Evolutionary conservation across 148 eudicot species (phyloP).

Genomic region (Rhododendron ovatum): DNA sequence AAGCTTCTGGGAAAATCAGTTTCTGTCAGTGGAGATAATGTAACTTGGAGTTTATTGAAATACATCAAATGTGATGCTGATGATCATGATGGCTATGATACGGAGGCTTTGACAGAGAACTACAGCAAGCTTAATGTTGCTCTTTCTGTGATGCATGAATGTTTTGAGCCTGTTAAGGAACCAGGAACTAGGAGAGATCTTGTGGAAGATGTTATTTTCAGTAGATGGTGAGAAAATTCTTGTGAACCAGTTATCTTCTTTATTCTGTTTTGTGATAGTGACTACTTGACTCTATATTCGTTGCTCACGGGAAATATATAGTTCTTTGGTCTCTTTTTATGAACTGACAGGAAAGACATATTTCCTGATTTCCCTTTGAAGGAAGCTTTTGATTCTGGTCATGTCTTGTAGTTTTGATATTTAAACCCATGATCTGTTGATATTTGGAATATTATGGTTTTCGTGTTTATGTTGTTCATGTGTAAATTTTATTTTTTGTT

Average conservation of each 20-base stretch:
- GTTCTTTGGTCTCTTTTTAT: not conserved
- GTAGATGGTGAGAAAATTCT: conserved; percentile 43
- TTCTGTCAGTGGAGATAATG: conserved; percentile 48
- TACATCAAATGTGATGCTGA: conserved; percentile 23
- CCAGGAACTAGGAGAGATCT: conserved; percentile 63
- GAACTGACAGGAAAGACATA: not conserved
- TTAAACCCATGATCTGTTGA: not conserved
- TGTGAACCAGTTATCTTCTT: not conserved
- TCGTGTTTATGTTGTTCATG: not conserved
- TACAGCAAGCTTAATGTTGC: conserved; percentile 71
- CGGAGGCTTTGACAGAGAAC: conserved; percentile 35
- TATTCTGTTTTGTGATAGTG: not conserved
- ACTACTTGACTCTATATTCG: not conserved
- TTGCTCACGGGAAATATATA: not conserved
- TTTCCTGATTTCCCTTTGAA: not conserved
- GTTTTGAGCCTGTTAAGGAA: conserved; percentile 87
- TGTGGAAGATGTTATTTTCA: conserved; percentile 77
- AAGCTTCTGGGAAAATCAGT: conserved; percentile 60
- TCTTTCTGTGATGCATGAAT: conserved; percentile 84
- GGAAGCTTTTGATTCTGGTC: not conserved
- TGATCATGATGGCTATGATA: conserved; percentile 27
- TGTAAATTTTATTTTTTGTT: not conserved
- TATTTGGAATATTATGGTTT: not conserved
- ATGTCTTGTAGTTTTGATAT: not conserved
- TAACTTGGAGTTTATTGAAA: conserved; percentile 76